Evolutionary conservation across 371 early-diverging fungal species (phyloP).

Genomic region (Mortierella sp.): DNA sequence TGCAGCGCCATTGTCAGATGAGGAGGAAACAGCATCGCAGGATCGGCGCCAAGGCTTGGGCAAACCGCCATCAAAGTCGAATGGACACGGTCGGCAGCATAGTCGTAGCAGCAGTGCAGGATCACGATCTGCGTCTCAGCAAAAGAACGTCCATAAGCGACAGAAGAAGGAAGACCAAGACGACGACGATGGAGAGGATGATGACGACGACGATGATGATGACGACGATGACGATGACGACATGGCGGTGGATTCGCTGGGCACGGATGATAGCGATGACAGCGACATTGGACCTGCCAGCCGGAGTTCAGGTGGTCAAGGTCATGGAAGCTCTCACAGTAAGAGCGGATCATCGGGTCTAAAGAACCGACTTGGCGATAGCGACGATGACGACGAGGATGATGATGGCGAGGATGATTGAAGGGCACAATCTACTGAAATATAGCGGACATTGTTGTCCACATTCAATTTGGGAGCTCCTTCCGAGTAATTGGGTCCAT

Average conservation of each 20-base stretch:
- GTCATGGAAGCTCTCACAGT: constrained; percentile 5
- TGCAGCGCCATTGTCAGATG: constrained; percentile 45
- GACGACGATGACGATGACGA: constrained; percentile 50
- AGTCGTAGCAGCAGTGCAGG: constrained; percentile 50
- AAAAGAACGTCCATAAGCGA: constrained; percentile 51
- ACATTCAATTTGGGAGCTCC: background rate
- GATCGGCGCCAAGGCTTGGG: constrained; percentile 20
- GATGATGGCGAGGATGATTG: constrained; percentile 48
- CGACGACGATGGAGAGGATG: constrained; percentile 55
- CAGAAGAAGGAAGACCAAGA: constrained; percentile 53
- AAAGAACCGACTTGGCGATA: constrained; percentile 23
- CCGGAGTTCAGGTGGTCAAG: constrained; percentile 9
- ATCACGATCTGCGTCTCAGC: constrained; percentile 34
- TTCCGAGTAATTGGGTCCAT: no score
- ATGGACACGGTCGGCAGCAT: constrained; percentile 41
- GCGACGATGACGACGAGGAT: constrained; percentile 45
- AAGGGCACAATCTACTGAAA: background rate
- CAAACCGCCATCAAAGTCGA: constrained; percentile 31
- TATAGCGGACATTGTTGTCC: background rate
- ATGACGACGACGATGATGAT: constrained; percentile 50
- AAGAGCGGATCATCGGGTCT: constrained; percentile 24
- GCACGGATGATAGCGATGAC: constrained; percentile 53
- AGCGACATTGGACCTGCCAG: constrained; percentile 52
- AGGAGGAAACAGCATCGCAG: constrained; percentile 39
- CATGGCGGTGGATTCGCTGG: constrained; percentile 44